Base-by-base conservation (phyloP, 306 rosid genomes). In the Adenanthera pavonina region DNA sequence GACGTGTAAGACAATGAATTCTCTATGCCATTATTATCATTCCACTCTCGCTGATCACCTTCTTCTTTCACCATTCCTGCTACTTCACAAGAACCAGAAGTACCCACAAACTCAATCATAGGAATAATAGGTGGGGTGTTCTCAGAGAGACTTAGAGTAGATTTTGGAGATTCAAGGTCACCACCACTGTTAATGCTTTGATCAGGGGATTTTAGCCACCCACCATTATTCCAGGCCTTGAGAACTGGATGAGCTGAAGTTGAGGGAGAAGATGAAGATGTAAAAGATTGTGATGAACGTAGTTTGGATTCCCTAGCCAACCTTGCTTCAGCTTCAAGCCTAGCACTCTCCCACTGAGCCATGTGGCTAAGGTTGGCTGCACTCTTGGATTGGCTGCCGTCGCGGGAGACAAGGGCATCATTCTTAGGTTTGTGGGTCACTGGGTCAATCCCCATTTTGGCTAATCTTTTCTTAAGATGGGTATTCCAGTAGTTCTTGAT, bases 271-370 rank as follows among this genome's bases (percentile, higher is more conserved):
- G 68, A 75, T 46, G 88, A 77, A 69, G 89, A 69, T 46, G 78
- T 33, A 2, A 61, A 66, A 43, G 84, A 78, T 20, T 33, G 68
- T 33, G 80, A 52, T 7, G 91, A 80, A 14, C 88, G 91, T 35
- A 91, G 85, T 85, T 87, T 95, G 9, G 98, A 95, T 85, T 95
- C 97, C 62, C 95, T 81, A 7, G 90, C 98, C 43, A 95, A 84
- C 53, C 98, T 85, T 20, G 97, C 98, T 83, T 95, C 98, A 17
- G 98, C 98, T 84, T 95, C 98, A 8, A 95, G 97, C 14, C 98
- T 85, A 35, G 98, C 98, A 85, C 98, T 95, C 74, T 95, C 98
- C 98, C 98, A 95, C 80, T 95, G 97, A 71, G 98, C 97, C 93
- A 91, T 95, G 87, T 95, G 98, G 87, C 95, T 92, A 15, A 95